Evolutionary conservation across 1,284 basidiomycete genomes (phyloP).

Genomic region (Cutaneotrichosporon mucoides): DNA sequence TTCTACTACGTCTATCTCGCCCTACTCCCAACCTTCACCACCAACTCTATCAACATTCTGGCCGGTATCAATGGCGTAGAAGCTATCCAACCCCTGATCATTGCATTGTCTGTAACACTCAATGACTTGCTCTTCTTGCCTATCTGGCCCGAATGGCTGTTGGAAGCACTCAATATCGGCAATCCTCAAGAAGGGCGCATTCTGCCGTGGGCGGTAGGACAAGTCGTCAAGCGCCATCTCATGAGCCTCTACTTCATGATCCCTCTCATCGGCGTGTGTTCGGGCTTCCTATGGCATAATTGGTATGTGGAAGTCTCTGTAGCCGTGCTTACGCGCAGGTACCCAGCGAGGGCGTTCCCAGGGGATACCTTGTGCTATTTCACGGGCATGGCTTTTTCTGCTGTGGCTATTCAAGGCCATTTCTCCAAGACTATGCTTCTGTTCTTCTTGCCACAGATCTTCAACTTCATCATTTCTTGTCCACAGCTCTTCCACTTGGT

Average conservation of each 20-base stretch:
- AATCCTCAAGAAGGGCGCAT: conserved; percentile 37
- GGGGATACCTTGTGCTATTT: conserved; percentile 99
- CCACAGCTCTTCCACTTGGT: conserved; percentile 94
- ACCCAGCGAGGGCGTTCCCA: conserved; percentile 88
- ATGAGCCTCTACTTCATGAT: conserved; percentile 96
- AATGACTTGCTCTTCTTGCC: conserved; percentile 93
- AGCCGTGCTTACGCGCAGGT: conserved; percentile 58
- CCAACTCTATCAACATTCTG: conserved; percentile 98
- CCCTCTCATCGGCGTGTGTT: conserved; percentile 83
- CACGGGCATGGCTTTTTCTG: conserved; percentile 94
- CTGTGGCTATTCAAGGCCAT: conserved; percentile 92
- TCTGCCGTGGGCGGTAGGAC: conserved; percentile 52
- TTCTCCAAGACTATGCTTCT: conserved; percentile 91
- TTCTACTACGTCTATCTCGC: conserved; percentile 97
- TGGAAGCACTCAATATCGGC: conserved; percentile 69
- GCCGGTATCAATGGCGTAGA: conserved; percentile 98
- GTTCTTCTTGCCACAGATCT: conserved; percentile 96
- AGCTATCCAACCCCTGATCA: conserved; percentile 86
- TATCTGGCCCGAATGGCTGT: conserved; percentile 58
- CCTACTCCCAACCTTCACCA: conserved; percentile 90
- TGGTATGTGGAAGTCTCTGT: conserved; percentile 59
- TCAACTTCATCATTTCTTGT: conserved; percentile 92
- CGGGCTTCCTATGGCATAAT: conserved; percentile 87
- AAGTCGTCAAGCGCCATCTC: conserved; percentile 85
- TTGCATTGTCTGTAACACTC: conserved; percentile 79